These are phyloP conservation scores for Lenzites betulinus DNA, from an alignment of 768 basidiomycete genomes.

Conservation along the genomic window DNA sequence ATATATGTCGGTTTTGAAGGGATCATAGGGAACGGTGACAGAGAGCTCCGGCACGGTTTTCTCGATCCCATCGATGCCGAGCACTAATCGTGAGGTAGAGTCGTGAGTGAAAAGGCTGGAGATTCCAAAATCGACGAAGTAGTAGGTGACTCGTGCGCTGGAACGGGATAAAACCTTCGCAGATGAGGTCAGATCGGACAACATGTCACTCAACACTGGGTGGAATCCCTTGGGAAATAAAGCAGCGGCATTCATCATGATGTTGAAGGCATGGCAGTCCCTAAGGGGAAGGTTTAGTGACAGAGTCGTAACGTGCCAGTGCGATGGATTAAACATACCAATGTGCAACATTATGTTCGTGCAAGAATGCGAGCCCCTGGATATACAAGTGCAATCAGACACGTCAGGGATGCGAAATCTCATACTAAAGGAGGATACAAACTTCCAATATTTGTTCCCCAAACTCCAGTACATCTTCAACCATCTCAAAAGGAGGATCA, in stretches of 20 bases:
- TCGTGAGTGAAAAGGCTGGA: not conserved
- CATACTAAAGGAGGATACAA: not conserved
- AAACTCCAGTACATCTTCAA: conserved; percentile 26
- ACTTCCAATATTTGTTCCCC: conserved; percentile 25
- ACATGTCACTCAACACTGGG: not conserved
- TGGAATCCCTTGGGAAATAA: conserved; percentile 25
- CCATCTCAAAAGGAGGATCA: conserved; percentile 17
- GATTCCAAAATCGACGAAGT: not conserved
- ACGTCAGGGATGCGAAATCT: not conserved
- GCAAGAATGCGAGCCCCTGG: conserved; percentile 27
- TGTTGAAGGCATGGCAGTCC: conserved; percentile 24
- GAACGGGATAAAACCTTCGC: not conserved
- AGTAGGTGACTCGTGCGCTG: not conserved
- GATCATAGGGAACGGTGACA: not conserved
- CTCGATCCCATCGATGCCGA: not conserved
- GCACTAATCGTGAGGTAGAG: not conserved
- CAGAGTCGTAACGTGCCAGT: not conserved
- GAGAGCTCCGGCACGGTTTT: not conserved
- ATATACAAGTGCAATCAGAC: too few species aligned
- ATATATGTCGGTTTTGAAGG: not conserved
- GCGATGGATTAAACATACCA: conserved; percentile 10
- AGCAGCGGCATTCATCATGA: conserved; percentile 24
- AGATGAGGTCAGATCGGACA: not conserved
- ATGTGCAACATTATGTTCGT: conserved; percentile 26
- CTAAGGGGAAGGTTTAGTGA: conserved; percentile 17